Evolutionary conservation across 2,329 filamentous ascomycete species (phyloP).

Genomic region (Mycosphaerella sp.): DNA sequence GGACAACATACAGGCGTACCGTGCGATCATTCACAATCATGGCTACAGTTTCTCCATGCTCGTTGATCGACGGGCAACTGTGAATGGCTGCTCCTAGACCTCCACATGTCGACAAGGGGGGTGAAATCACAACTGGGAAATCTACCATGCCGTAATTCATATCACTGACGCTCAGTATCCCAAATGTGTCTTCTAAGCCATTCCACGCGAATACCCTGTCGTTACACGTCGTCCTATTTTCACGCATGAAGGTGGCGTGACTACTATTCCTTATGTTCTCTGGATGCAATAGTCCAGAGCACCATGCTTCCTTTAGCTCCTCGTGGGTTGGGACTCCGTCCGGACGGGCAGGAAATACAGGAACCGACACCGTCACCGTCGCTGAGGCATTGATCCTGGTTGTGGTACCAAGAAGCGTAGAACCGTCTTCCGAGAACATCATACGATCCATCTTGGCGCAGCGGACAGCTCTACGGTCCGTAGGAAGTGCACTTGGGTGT

Average conservation of each 20-base stretch:
- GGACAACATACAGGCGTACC: constrained; percentile 34
- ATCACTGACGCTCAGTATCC: constrained; percentile 32
- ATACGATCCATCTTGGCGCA: constrained; percentile 34
- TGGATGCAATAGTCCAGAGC: constrained; percentile 35
- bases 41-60: constrained; percentile 34
- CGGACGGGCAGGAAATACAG: constrained; percentile 31
- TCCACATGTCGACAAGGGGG: constrained; percentile 35
- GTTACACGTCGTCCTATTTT: constrained; percentile 28
- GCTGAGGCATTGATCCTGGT: constrained; percentile 34
- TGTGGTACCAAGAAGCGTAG: constrained; percentile 35
- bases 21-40: constrained; percentile 38
- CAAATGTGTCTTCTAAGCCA: constrained; percentile 35
- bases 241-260: constrained; percentile 35
- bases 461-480: constrained; percentile 34
- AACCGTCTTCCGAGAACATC: constrained; percentile 35
- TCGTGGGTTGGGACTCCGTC: constrained; percentile 31
- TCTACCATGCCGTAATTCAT: constrained; percentile 35
- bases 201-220: constrained; percentile 37
- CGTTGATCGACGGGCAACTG: constrained; percentile 33
- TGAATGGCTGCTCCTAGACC: constrained; percentile 36
- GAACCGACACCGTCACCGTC: constrained; percentile 34
- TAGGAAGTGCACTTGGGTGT: constrained; percentile 49
- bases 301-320: constrained; percentile 37
- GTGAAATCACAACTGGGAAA: constrained; percentile 36
- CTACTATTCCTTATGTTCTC: constrained; percentile 37